Conservation (phyloP, 345 rosid genomes). For the Camelina hispida region DNA sequence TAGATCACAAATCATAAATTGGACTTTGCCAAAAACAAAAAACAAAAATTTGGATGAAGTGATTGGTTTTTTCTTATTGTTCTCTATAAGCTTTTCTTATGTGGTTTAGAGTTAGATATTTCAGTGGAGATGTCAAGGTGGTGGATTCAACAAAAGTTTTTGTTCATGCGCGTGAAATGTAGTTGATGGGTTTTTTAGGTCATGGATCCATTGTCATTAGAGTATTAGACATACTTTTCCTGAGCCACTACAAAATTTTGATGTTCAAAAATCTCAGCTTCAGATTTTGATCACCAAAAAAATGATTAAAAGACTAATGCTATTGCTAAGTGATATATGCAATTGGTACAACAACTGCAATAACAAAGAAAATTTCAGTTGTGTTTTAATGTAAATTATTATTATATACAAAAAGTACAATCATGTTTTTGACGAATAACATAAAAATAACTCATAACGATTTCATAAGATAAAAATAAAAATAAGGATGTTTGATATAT, state of each 20-base stretch:
- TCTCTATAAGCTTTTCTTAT: neutral
- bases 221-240: neutral
- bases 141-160: neutral
- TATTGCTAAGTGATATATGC: neutral
- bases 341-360: neutral
- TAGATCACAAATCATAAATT: neutral
- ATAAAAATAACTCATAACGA: neutral
- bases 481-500: neutral
- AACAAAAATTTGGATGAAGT: slow-evolving; percentile 1
- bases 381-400: neutral
- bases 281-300: neutral
- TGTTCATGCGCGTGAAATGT: neutral
- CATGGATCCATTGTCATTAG: neutral
- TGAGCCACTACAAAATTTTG: neutral
- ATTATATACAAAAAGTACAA: neutral
- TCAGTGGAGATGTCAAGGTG: neutral
- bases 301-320: neutral
- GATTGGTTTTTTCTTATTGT: neutral
- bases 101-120: neutral
- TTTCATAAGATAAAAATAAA: neutral
- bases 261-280: neutral
- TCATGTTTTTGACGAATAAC: neutral
- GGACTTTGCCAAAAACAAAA: neutral
- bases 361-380: neutral
- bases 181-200: neutral